phyloP scores from a whole-genome alignment of 2,329 filamentous ascomycete genomes.

The Ceratocystiopsis minuta region DNA sequence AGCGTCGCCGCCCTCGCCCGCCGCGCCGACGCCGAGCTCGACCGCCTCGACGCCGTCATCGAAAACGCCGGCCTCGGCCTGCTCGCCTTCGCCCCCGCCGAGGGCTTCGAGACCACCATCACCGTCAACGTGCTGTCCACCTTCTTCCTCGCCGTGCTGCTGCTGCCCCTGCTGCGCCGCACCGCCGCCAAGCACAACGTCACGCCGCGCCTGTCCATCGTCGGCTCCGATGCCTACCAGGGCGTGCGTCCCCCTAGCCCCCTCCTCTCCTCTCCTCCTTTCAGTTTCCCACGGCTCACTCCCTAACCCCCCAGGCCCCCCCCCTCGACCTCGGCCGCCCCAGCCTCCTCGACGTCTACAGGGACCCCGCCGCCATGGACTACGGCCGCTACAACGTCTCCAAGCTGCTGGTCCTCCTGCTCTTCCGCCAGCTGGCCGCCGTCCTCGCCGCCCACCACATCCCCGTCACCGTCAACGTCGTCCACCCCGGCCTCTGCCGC shows the following conservation, averaged over 20 bases:
- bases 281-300: too few relatives aligned
- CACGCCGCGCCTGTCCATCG: constrained; percentile 19
- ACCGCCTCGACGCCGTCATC: constrained; percentile 24
- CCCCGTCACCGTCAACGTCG: constrained; percentile 19
- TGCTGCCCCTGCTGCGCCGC: constrained; percentile 23
- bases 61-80: constrained; percentile 21
- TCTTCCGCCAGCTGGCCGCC: constrained; percentile 18
- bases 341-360: constrained; percentile 19
- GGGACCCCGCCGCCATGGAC: constrained; percentile 11
- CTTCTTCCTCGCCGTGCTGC: constrained; percentile 23
- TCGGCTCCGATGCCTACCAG: constrained; percentile 23
- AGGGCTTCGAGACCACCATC: constrained; percentile 23
- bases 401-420: constrained; percentile 18
- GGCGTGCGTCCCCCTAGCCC: constrained; percentile 13
- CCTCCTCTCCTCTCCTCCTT: neutral
- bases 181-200: constrained; percentile 17
- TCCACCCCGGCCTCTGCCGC: constrained; percentile 23
- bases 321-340: too few relatives aligned
- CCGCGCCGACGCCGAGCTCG: constrained; percentile 14
- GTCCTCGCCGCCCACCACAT: constrained; percentile 14
- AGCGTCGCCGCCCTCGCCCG: constrained; percentile 25
- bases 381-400: constrained; percentile 18
- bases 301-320: constrained; percentile 10
- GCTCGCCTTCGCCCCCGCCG: constrained; percentile 4
- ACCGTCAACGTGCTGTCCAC: constrained; percentile 30